Evolutionary conservation across 2,329 filamentous ascomycete genomes (phyloP), one percentile per base, ranked within the genome.

Genomic region (Aspergillus fumigatus): DNA sequence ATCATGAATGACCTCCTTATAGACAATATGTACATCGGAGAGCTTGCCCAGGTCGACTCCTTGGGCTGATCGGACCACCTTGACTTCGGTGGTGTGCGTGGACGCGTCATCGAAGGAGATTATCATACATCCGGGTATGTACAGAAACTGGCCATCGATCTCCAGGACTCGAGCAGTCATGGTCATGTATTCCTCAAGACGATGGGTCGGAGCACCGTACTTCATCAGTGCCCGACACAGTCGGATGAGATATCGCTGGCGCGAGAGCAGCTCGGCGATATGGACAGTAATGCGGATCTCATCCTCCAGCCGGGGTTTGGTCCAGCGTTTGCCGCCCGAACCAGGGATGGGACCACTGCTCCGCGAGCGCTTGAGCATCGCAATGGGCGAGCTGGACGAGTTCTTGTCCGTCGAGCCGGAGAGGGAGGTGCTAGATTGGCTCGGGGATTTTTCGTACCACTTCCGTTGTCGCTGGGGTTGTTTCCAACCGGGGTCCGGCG

Each of bases 61-160:
- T 52, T 79, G 76, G 1, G 69, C 65, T 38, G 73, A 72, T 48
- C 75, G 72, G 25, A 80, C 72, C 27, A 80, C 66, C 54, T 78
- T 77, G 38, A 80, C 74, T 57, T 80, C 78, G 1, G 77, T 77
- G 5, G 77, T 79, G 60, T 79, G 77, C 1, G 78, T 80, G 6
- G 71, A 68, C 4, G 69, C 63, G 54, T 80, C 78, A 51, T 86
- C 92, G 68, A 97, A 97, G 3, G 91, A 94, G 69, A 96, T 88
- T 55, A 97, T 89, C 93, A 97, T 97, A 68, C 90, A 95, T 0
- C 90, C 90, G 0, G 93, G 92, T 32, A 97, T 85, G 70, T 97
- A 97, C 21, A 97, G 77, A 66, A 96, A 97, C 68, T 96, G 91
- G 14, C 88, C 89, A 60, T 96, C 89, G 27, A 96, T 93, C 73